These are phyloP conservation scores for Pythium brassicae DNA, from an alignment of 352 stramenopile species.

Conservation along the genomic window DNA sequence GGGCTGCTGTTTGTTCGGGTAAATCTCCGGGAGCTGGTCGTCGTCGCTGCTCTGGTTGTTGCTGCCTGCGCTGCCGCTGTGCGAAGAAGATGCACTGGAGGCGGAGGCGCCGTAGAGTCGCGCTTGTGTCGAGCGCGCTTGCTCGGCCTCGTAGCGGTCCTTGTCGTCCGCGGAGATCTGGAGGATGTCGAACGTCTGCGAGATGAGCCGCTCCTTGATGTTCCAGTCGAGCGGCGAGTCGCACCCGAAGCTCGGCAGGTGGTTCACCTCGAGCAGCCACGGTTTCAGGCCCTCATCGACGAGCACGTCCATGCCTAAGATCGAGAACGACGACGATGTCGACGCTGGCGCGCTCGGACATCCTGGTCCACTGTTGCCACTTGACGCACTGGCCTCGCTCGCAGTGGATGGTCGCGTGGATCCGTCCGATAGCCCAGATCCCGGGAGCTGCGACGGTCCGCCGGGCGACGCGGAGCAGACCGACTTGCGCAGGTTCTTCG, in stretches of 20 bases:
- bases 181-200: slow-evolving; percentile 88
- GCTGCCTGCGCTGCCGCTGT: slow-evolving; percentile 1
- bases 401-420: slow-evolving; percentile 13
- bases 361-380: too few species aligned
- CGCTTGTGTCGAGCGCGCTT: slow-evolving; percentile 53
- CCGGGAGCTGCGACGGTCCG: slow-evolving; percentile 6
- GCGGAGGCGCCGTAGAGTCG: slow-evolving; percentile 79
- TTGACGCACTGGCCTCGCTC: slow-evolving; percentile 11
- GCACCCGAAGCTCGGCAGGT: slow-evolving; percentile 93
- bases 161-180: slow-evolving; percentile 79
- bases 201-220: slow-evolving; percentile 94
- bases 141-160: slow-evolving; percentile 60
- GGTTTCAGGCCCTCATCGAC: slow-evolving; percentile 93
- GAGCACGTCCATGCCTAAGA: slow-evolving; percentile 97
- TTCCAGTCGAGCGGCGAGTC: slow-evolving; percentile 93
- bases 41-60: slow-evolving; percentile 8
- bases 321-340: slow-evolving; percentile 81
- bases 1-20: neutral
- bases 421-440: neutral
- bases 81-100: slow-evolving; percentile 2
- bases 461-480: slow-evolving; percentile 31
- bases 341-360: neutral
- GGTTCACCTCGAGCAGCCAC: slow-evolving; percentile 97
- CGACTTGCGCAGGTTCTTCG: slow-evolving; percentile 68
- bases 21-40: slow-evolving; percentile 13